These are phyloP conservation scores for button mushroom (Agaricus bisporus) DNA, from an alignment of 768 basidiomycete genomes.

Conservation along the genomic window DNA sequence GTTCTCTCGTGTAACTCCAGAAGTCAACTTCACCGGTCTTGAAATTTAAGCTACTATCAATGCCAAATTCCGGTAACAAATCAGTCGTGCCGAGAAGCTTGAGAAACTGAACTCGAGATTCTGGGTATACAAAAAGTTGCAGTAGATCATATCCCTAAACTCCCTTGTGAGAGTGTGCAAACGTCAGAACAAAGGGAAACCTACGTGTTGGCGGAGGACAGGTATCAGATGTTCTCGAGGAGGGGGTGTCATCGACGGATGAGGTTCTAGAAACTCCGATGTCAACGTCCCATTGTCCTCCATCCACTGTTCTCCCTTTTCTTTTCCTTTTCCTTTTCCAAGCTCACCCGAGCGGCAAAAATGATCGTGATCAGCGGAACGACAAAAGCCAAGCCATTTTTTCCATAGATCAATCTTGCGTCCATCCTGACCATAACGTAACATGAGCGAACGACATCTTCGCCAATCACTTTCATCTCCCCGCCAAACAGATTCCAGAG, in stretches of 20 bases:
- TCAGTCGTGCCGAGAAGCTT: constrained; percentile 44
- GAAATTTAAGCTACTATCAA: constrained; percentile 22
- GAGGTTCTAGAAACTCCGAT: constrained; percentile 20
- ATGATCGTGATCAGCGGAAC: constrained; percentile 18
- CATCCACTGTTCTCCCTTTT: constrained; percentile 34
- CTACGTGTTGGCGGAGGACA: constrained; percentile 55
- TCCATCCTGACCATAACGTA: constrained; percentile 54
- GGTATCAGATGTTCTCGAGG: constrained; percentile 39
- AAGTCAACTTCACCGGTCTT: constrained; percentile 49
- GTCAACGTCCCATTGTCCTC: constrained; percentile 34
- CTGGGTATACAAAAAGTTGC: constrained; percentile 62
- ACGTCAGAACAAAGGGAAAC: constrained; percentile 16
- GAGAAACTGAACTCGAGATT: constrained; percentile 67
- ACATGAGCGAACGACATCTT: constrained; percentile 48
- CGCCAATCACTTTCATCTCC: constrained; percentile 50
- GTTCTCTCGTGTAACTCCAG: constrained; percentile 51
- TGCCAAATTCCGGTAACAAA: constrained; percentile 31
- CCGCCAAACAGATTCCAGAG: constrained; percentile 15
- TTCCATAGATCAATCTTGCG: constrained; percentile 73
- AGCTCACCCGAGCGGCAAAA: constrained; percentile 12
- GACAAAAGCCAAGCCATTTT: constrained; percentile 53
- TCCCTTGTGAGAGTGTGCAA: constrained; percentile 8
- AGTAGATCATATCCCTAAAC: constrained; percentile 51
- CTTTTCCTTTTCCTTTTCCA: constrained; percentile 27
- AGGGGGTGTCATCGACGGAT: constrained; percentile 20